A percentile compares a stretch with the other conserved stretches of the same genome.
Conservation (phyloP, 305 asterid species). For the Solanum hybrid region DNA sequence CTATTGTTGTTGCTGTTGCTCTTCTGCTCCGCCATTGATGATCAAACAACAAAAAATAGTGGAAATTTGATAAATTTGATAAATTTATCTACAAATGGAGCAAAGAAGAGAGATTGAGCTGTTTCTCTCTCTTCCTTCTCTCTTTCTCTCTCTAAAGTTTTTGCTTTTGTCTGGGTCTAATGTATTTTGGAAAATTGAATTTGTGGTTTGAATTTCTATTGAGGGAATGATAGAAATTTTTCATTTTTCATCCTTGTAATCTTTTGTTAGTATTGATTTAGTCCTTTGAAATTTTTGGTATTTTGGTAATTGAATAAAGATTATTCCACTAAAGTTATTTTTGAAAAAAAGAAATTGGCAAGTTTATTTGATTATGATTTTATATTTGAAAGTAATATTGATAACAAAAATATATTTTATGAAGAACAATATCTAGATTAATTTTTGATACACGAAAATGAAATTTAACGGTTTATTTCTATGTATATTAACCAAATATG, state of each 20-base stretch:
- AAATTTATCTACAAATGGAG: neutral
- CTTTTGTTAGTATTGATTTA: neutral
- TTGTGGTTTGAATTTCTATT: neutral
- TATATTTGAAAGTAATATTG: neutral
- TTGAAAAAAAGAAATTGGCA: neutral
- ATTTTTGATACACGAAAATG: rapidly evolving
- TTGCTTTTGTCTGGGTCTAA: neutral
- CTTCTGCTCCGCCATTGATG: constrained; percentile 57
- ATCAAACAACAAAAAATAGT: neutral
- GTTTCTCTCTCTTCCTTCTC: neutral
- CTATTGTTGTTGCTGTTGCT: constrained; percentile 44
- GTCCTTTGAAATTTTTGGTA: neutral
- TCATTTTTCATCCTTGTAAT: neutral
- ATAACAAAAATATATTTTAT: neutral
- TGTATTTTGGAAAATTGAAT: neutral
- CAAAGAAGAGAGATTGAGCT: constrained; percentile 9
- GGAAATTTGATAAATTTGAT: neutral
- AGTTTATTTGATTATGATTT: neutral
- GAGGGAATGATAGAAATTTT: neutral
- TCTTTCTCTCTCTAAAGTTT: neutral
- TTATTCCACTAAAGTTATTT: neutral
- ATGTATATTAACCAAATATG: neutral
- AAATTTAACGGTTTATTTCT: neutral
- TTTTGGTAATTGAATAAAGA: neutral
- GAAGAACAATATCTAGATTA: neutral